Percentiles rank a stretch among this genome's conserved stretches.
Conservation (phyloP, 805 yeast genomes). For the Candida peoriensis region DNA sequence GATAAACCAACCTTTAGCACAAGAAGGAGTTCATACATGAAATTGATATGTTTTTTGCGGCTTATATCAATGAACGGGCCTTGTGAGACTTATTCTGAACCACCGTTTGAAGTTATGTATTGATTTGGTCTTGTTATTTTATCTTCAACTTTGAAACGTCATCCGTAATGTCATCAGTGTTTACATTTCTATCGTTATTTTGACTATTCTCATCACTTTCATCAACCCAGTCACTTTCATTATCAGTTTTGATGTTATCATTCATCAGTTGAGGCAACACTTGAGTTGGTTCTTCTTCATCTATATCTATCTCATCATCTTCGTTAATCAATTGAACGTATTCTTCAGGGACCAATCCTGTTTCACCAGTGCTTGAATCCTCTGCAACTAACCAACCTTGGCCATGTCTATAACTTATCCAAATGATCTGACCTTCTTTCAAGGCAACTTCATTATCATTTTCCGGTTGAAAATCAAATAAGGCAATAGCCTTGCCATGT, state of each 20-base stretch:
- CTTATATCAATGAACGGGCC: too few species aligned
- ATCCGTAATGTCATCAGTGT: too few species aligned
- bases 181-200: too few species aligned
- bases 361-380: conserved; percentile 67
- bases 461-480: conserved; percentile 88
- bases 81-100: too few species aligned
- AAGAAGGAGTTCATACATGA: too few species aligned
- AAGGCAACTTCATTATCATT: conserved; percentile 87
- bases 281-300: conserved; percentile 38
- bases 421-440: conserved; percentile 73
- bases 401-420: conserved; percentile 89
- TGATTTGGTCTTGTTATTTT: not conserved
- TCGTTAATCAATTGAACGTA: conserved; percentile 55
- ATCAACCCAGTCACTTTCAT: conserved; percentile 31
- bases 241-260: conserved; percentile 13
- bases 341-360: conserved; percentile 94
- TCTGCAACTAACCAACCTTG: conserved; percentile 98
- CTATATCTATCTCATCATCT: too few species aligned
- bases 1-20: too few species aligned
- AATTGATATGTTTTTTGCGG: too few species aligned
- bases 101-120: too few species aligned
- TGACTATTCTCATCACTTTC: conserved; percentile 17
- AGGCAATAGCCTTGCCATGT: conserved; percentile 70
- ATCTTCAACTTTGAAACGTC: too few species aligned
- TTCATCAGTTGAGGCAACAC: conserved; percentile 34